Base-by-base conservation (phyloP, 164 flowering plant species). In the Aristolochia fimbriata region DNA sequence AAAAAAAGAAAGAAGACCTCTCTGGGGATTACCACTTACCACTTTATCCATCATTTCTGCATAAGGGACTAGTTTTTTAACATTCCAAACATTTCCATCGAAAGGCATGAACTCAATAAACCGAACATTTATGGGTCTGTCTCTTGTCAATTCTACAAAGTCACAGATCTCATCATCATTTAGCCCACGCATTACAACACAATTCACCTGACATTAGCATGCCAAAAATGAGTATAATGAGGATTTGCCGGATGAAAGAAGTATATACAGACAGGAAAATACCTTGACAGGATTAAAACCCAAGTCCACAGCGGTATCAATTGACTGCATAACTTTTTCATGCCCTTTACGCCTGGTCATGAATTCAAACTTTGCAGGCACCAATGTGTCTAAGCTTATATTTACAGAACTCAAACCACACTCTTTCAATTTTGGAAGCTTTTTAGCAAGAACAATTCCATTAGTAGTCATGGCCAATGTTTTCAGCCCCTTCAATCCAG, bases 71-170 rank as follows among this genome's bases (percentile, higher is more conserved):
- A 93, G 91, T 75, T 88, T 93, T 83, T 93, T 90, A 53, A 81
- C 88, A 70, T 86, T 90, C 99, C 99, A 93, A 58, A 90, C 93
- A 77, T 93, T 93, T 61, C 99, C 99, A 78, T 93, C 97, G 70
- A 93, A 93, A 53, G 99, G 99, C 99, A 93, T 90, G 69, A 93
- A 93, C 83, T 93, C 99, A 67, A 93, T 93, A 68, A 93, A 93
- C 55, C 97, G 85, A 13, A 93, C 71, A 80, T 93, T 86, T 59
- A 76, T 86, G 14, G 95, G 95, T 61, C 76, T 93, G 16, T 86
- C 80, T 16, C 85, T 81, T 13, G 99, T 90, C 75, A 93, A 61
- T 74, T 88, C 87, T 16, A 86, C 96, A 63, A 93, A 93, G 80
- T 90, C 87, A 71, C 89, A 82, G n/a, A 93, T 85, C 74, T 93